Evolutionary conservation across 2,329 filamentous ascomycete genomes (phyloP).

Genomic region (Torrubiellomyces zombiae): DNA sequence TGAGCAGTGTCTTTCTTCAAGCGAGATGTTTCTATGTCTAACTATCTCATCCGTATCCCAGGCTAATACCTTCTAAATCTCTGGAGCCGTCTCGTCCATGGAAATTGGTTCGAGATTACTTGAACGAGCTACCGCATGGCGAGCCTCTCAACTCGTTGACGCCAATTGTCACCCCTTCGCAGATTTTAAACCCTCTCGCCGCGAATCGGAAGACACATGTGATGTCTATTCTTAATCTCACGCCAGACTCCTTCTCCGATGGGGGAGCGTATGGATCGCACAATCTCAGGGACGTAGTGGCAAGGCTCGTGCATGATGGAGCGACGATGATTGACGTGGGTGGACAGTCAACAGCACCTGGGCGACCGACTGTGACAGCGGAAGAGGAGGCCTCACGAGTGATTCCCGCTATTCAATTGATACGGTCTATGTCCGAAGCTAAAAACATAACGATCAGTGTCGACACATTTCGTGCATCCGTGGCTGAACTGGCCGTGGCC

Average conservation of each 20-base stretch:
- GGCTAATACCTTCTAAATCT: constrained; percentile 37
- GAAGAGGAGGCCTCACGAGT: constrained; percentile 65
- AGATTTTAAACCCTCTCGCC: constrained; percentile 41
- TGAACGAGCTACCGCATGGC: constrained; percentile 38
- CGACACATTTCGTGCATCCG: constrained; percentile 79
- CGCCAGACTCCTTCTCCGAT: constrained; percentile 93
- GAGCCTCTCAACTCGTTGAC: constrained; percentile 41
- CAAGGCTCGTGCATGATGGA: constrained; percentile 46
- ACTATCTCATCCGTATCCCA: constrained; percentile 9
- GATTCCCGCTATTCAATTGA: constrained; percentile 58
- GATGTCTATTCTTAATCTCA: constrained; percentile 92
- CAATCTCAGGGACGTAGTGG: constrained; percentile 42
- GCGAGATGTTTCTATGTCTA: constrained; percentile 1
- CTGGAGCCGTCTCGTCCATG: constrained; percentile 37
- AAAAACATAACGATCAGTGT: constrained; percentile 59
- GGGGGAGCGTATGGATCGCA: constrained; percentile 47
- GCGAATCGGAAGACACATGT: constrained; percentile 50
- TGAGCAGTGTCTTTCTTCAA: constrained; percentile 19
- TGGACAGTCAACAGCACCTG: constrained; percentile 80
- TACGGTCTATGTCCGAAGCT: constrained; percentile 50
- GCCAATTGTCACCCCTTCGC: constrained; percentile 27
- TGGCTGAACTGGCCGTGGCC: constrained; percentile 58
- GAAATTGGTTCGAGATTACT: constrained; percentile 43
- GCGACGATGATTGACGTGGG: constrained; percentile 83
- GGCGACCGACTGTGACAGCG: constrained; percentile 48